Evolutionary conservation across 2,329 filamentous ascomycete species (phyloP).

Genomic region (Gaeumannomyces tritici): DNA sequence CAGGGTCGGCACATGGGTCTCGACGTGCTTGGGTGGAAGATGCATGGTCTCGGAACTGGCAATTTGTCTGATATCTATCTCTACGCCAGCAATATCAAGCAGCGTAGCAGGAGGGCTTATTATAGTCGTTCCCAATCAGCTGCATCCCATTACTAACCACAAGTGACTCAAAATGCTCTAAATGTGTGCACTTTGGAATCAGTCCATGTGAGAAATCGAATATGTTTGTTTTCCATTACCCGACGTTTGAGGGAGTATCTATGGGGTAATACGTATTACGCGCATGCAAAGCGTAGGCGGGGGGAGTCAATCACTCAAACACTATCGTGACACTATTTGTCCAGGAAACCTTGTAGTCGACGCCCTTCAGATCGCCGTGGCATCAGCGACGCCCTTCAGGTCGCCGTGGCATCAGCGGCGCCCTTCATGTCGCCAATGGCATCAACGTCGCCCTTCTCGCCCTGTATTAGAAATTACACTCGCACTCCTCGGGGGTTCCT

Average conservation of each 20-base stretch:
- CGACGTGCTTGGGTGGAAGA: conserved; percentile 43
- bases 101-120: background rate
- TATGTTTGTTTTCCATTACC: background rate
- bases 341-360: background rate
- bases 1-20: conserved; percentile 36
- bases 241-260: background rate
- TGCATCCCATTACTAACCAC: background rate
- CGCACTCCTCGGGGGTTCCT: background rate
- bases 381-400: too few species aligned
- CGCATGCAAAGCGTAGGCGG: background rate
- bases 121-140: background rate
- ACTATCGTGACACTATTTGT: background rate
- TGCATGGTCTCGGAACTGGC: conserved; percentile 36
- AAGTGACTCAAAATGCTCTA: background rate
- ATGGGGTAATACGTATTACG: background rate
- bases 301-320: background rate
- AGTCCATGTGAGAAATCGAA: background rate
- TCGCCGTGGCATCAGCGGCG: too few species aligned
- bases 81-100: background rate
- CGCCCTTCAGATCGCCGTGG: too few species aligned
- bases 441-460: too few species aligned
- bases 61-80: background rate
- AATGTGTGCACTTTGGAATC: background rate
- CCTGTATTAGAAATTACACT: background rate
- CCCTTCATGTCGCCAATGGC: too few species aligned